Percentiles rank a stretch among this genome's conserved stretches.
Conservation (phyloP, 495 filamentous ascomycete genomes). For the Halenospora varia region DNA sequence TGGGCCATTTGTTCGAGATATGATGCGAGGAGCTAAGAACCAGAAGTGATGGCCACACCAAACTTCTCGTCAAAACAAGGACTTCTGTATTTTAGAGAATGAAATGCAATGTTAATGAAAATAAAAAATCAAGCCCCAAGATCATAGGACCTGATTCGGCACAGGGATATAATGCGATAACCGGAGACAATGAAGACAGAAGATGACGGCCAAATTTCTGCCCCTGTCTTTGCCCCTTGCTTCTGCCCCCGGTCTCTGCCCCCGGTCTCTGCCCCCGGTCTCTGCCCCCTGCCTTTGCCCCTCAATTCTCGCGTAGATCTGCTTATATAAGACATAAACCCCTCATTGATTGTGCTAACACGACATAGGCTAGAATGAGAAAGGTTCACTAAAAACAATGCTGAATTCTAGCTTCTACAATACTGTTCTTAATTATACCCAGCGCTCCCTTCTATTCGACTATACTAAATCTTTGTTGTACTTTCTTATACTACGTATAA, state of each 20-base stretch:
- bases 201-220: not conserved
- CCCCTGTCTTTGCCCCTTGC: not conserved
- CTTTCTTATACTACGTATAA: not conserved
- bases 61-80: not conserved
- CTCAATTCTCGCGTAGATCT: not conserved
- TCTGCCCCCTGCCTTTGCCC: not conserved
- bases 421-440: not conserved
- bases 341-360: not conserved
- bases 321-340: not conserved
- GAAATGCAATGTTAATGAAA: not conserved
- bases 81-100: not conserved
- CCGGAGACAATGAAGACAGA: not conserved
- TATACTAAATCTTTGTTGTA: not conserved
- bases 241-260: not conserved
- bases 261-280: not conserved
- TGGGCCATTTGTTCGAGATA: conserved; percentile 1
- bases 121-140: not conserved
- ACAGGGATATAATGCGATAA: not conserved
- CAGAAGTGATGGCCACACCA: not conserved
- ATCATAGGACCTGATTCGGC: not conserved
- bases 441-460: not conserved
- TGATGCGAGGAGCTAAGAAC: not conserved
- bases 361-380: not conserved
- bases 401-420: not conserved
- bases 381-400: not conserved